Evolutionary conservation across 2,329 filamentous ascomycete genomes (phyloP).

Genomic region (Botrytis sinoallii): DNA sequence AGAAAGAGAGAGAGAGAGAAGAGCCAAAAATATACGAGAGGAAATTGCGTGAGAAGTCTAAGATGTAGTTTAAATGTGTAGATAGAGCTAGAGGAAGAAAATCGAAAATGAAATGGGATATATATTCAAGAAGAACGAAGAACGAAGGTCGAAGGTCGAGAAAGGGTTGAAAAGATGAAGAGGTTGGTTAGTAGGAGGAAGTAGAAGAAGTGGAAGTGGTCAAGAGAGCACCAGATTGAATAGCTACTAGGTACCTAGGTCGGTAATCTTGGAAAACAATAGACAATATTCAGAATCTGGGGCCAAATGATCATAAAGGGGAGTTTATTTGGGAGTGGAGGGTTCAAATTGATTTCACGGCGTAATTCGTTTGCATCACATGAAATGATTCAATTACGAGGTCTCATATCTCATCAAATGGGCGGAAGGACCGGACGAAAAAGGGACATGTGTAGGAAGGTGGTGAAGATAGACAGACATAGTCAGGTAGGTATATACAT

Average conservation of each 20-base stretch:
- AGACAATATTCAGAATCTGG: not conserved
- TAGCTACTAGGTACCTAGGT: too few species aligned
- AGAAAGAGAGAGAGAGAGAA: not conserved
- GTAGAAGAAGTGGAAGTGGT: not conserved
- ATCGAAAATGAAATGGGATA: not conserved
- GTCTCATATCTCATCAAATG: not conserved
- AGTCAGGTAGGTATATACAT: too few species aligned
- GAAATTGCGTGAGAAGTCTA: not conserved
- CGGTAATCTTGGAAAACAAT: not conserved
- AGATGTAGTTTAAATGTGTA: not conserved
- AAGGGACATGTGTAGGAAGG: not conserved
- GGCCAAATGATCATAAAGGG: not conserved
- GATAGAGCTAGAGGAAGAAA: not conserved
- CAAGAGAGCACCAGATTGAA: not conserved
- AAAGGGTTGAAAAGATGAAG: not conserved
- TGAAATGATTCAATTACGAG: constrained; percentile 17
- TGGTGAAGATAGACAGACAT: too few species aligned
- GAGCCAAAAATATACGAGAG: not conserved
- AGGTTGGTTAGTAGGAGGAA: not conserved
- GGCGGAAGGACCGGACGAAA: not conserved
- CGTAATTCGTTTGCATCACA: constrained; percentile 9
- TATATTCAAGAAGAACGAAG: not conserved
- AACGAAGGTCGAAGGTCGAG: not conserved
- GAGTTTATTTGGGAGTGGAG: not conserved
- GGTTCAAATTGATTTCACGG: not conserved